Conservation (phyloP, 345 rosid species). For the Aethionema arabicum region DNA sequence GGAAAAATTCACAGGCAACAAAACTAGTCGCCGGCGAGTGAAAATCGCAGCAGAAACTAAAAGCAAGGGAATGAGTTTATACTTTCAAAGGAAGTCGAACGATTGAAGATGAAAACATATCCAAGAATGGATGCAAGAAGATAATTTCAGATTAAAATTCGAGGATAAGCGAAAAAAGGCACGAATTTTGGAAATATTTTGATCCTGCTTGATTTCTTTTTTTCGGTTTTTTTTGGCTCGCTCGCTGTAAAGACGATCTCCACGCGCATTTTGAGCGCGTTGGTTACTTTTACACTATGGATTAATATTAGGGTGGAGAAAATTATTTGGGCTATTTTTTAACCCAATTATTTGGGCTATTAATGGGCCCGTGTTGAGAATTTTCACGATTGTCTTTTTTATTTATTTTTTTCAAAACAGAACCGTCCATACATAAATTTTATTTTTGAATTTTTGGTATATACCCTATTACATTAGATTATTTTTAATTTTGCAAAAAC, state of each 20-base stretch:
- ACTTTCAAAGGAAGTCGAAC: neutral
- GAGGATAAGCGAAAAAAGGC: conserved; percentile 1
- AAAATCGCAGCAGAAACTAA: neutral
- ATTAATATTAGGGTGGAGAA: too few species aligned
- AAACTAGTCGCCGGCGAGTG: conserved; percentile 20
- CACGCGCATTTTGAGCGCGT: neutral
- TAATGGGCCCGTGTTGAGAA: too few species aligned
- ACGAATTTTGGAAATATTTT: neutral
- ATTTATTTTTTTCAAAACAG: too few species aligned
- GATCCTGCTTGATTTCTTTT: conserved; percentile 7
- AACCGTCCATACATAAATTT: too few species aligned
- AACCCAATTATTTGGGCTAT: too few species aligned
- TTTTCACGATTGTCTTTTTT: too few species aligned
- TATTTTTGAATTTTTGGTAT: too few species aligned
- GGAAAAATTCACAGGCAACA: neutral
- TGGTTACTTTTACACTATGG: too few species aligned
- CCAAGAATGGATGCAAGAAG: neutral
- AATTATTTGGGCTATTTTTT: too few species aligned
- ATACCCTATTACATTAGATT: too few species aligned
- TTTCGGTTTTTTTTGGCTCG: conserved; percentile 18
- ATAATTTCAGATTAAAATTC: conserved; percentile 17
- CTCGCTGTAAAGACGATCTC: conserved; percentile 4
- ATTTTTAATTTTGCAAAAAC: too few species aligned
- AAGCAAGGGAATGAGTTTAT: conserved; percentile 5
- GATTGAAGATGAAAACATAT: conserved; percentile 12